Evolutionary conservation across 1,284 basidiomycete genomes (phyloP), one percentile per base, ranked within the genome.

Genomic region (Fomitopsis pinicola): DNA sequence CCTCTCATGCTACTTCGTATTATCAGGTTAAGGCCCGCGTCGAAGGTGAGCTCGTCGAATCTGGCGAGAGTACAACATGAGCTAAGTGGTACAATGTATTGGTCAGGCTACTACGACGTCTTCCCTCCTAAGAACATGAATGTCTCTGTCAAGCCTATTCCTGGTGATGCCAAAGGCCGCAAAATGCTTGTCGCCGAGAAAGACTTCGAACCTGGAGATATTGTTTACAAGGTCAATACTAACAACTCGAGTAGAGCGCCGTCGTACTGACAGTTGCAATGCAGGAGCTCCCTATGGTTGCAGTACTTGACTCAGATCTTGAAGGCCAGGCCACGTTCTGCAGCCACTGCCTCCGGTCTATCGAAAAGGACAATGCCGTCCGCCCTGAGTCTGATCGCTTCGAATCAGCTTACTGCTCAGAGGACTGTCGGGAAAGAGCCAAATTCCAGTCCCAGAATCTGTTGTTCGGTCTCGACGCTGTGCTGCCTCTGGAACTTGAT

Each of bases 101-200:
- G 33, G 66, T 76, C 33, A 93, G 91, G 86, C 62, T 93, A 92
- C 71, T 91, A 87, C 69, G 76, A 88, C 42, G 71, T 74, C 60
- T 93, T 93, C 79, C 91, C 91, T 28, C 83, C 84, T 38, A 85
- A 85, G 71, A 78, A 76, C 44, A 86, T 82, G 79, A 88, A 90
- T 67, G 88, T 92, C 35, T 77, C 80, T 28, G 76, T 91, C 36
- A 78, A 84, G 63, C 73, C 78, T 54, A 73, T 69, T 75, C 35
- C 69, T 73, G 74, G 71, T 52, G 73, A 73, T 68, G 42, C 63
- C 68, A 54, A 81, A 82, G 65, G 56, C 22, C 58, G 55, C 17
- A 85, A 85, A 68, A 76, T 85, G n/a, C 74, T 92, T 26, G 78
- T 90, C 26, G 82, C 83, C n/a, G 80, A 76, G 59, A 86, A 87